Evolutionary conservation across 75 land plant genomes (phyloP).

Genomic region (Adiantum capillusveneris): DNA sequence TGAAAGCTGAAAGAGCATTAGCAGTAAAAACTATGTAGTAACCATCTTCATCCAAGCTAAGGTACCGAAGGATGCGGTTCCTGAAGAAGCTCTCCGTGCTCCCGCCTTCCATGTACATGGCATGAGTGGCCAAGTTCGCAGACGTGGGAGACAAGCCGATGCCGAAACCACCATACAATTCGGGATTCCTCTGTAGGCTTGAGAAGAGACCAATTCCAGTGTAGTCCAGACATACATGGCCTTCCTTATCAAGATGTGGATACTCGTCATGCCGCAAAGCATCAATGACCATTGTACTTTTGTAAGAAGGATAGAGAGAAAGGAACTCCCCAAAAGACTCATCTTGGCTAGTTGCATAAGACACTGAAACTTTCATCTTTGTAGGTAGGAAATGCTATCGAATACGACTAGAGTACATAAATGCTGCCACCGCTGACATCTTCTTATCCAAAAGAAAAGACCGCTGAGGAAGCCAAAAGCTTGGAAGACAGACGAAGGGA

Average conservation of each 20-base stretch:
- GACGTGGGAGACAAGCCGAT: constrained; percentile 12
- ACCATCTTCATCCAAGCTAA: constrained; percentile 22
- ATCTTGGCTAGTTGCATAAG: too few relatives aligned
- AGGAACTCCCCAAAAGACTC: constrained; percentile 16
- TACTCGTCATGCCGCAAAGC: constrained; percentile 17
- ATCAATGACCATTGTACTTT: constrained; percentile 16
- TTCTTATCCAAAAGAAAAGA: too few relatives aligned
- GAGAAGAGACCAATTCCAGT: constrained; percentile 25
- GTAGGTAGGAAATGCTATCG: too few relatives aligned
- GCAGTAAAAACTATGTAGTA: constrained; percentile 27
- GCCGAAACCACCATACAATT: not conserved
- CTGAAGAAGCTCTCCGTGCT: constrained; percentile 9
- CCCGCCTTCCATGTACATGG: constrained; percentile 13
- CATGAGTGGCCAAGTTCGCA: constrained; percentile 23
- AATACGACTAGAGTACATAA: too few relatives aligned
- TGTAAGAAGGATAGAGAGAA: constrained; percentile 12
- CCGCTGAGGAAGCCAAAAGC: too few relatives aligned
- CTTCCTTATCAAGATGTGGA: constrained; percentile 19
- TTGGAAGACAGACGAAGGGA: too few relatives aligned
- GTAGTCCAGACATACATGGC: constrained; percentile 25
- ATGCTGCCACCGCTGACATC: too few relatives aligned
- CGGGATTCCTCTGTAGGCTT: not conserved
- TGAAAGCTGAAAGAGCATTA: constrained; percentile 17
- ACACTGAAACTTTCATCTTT: too few relatives aligned
- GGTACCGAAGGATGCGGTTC: constrained; percentile 16